Percentiles rank a stretch among this genome's conserved stretches.
Evolutionary conservation across 768 basidiomycete species (phyloP).

Genomic region (Gautieria morchelliformis): DNA sequence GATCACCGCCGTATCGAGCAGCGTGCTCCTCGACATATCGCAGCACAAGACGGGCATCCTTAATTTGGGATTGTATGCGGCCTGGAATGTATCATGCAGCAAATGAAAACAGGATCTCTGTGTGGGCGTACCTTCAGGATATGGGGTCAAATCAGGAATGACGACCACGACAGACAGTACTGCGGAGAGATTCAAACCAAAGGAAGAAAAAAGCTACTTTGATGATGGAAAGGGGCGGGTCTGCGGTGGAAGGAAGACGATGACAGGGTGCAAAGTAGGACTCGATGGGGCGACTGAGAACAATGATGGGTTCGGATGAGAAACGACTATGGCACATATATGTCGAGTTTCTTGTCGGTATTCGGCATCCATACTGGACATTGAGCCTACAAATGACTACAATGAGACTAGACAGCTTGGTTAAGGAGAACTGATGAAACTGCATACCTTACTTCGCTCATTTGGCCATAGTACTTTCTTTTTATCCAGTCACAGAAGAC

Average conservation of each 20-base stretch:
- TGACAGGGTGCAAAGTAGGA: not conserved
- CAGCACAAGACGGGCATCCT: slow-evolving; percentile 4
- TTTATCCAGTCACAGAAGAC: not conserved
- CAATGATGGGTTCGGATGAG: not conserved
- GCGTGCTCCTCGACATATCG: slow-evolving; percentile 1
- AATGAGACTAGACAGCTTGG: not conserved
- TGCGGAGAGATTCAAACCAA: slow-evolving; percentile 3
- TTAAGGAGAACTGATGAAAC: not conserved
- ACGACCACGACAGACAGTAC: slow-evolving; percentile 1
- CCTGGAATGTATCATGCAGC: not conserved
- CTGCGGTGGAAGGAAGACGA: slow-evolving; percentile 9
- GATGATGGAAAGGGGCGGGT: slow-evolving; percentile 3
- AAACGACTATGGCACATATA: slow-evolving; percentile 6
- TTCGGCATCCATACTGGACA: slow-evolving; percentile 1
- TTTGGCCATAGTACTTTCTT: not conserved
- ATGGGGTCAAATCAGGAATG: slow-evolving; percentile 8
- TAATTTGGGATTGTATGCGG: slow-evolving; percentile 6
- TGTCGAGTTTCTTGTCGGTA: slow-evolving; percentile 2
- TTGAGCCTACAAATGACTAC: not conserved
- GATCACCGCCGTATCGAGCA: slow-evolving; percentile 12
- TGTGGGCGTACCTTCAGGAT: slow-evolving; percentile 2
- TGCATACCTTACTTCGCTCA: not conserved
- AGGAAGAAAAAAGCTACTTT: slow-evolving; percentile 7
- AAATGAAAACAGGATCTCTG: not conserved
- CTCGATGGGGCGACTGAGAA: not conserved